Conservation (phyloP, 805 yeast genomes). For the Ogataea thermomethanolica region DNA sequence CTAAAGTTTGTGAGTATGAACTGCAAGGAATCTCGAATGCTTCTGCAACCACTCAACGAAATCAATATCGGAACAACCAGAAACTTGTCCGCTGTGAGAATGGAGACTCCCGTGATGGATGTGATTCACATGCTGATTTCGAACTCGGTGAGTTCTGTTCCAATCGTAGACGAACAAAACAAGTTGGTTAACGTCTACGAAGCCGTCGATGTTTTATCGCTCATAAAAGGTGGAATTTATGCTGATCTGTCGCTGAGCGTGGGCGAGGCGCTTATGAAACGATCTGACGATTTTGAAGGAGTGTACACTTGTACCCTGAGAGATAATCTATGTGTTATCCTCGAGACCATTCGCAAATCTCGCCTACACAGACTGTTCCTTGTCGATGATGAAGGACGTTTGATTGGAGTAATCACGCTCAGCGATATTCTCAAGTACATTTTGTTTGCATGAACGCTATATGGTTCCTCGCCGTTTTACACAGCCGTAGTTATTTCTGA, state of each 20-base stretch:
- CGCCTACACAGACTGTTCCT: constrained; percentile 89
- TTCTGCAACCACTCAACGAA: constrained; percentile 70
- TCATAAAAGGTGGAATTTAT: constrained; percentile 92
- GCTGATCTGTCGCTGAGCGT: constrained; percentile 86
- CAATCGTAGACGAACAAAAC: constrained; percentile 72
- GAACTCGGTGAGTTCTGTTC: constrained; percentile 85
- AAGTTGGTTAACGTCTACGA: constrained; percentile 86
- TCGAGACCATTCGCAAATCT: constrained; percentile 90
- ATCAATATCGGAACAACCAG: constrained; percentile 58
- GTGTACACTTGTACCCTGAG: constrained; percentile 90
- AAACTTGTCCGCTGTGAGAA: constrained; percentile 70
- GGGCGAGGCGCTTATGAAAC: constrained; percentile 91
- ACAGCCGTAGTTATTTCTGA: constrained; percentile 7
- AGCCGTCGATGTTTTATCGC: constrained; percentile 88
- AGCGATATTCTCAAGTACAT: constrained; percentile 88
- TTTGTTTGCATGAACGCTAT: constrained; percentile 45
- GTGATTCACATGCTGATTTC: constrained; percentile 80
- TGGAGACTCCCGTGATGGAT: constrained; percentile 91
- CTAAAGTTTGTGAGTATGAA: constrained; percentile 92
- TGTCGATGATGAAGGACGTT: constrained; percentile 75
- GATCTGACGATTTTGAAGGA: constrained; percentile 96
- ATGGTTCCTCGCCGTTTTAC: background rate
- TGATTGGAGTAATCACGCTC: constrained; percentile 82
- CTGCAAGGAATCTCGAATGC: constrained; percentile 88
- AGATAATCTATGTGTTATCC: constrained; percentile 81